A percentile compares a stretch with the other conserved stretches of the same genome.
These are phyloP conservation scores for Ganoderma sinense DNA, from an alignment of 1,284 basidiomycete species.

Conservation along the genomic window DNA sequence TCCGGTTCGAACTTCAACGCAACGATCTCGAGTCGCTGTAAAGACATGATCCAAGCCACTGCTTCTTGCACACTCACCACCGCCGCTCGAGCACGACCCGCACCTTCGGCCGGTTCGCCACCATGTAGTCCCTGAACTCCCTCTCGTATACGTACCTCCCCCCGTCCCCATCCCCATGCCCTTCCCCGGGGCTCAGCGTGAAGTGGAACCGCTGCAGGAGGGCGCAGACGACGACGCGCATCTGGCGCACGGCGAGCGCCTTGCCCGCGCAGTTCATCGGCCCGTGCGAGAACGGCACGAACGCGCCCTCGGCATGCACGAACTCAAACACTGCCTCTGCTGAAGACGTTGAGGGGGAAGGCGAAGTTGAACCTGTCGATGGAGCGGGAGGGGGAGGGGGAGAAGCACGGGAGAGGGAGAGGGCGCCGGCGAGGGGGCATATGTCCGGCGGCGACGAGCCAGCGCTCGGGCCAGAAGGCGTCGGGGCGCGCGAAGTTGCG, in stretches of 20 bases:
- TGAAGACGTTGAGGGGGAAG: no score
- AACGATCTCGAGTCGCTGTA: no score
- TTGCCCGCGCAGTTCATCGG: constrained; percentile 42
- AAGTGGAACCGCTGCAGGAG: constrained; percentile 38
- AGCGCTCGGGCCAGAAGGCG: constrained; percentile 18
- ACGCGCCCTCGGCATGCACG: constrained; percentile 34
- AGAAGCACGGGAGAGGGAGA: background rate
- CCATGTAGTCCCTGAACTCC: constrained; percentile 30
- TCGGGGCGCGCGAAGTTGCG: constrained; percentile 9
- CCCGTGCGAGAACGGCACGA: constrained; percentile 40
- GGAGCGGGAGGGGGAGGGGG: background rate
- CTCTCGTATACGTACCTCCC: constrained; percentile 32
- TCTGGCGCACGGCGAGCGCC: constrained; percentile 37
- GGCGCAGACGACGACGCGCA: constrained; percentile 33
- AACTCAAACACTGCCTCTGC: no score
- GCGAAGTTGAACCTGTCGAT: no score
- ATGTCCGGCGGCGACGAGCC: constrained; percentile 9
- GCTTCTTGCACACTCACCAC: background rate
- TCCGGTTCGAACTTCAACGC: no score
- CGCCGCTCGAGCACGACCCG: constrained; percentile 23
- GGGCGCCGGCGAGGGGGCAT: no score
- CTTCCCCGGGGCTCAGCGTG: constrained; percentile 28
- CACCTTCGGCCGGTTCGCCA: constrained; percentile 27
- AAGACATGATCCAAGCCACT: no score
- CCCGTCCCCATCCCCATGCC: constrained; percentile 31